Evolutionary conservation across 305 asterid genomes (phyloP).

Genomic region (Rubia tinctorum): DNA sequence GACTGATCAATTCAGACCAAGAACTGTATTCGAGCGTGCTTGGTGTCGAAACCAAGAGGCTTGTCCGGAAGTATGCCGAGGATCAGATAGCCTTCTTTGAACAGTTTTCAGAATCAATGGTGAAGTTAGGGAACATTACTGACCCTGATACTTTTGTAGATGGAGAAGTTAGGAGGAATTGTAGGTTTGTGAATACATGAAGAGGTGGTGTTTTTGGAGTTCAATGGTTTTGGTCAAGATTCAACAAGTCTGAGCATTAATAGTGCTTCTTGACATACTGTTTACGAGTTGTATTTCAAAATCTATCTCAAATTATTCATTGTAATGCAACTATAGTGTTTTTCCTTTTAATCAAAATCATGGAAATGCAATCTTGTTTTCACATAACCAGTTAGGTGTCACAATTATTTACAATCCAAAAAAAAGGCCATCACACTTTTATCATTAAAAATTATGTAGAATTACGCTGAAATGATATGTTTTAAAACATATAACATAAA

Average conservation of each 20-base stretch:
- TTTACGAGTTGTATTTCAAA: slow-evolving; percentile 13
- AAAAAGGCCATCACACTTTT: too few species aligned
- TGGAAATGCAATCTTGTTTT: background rate
- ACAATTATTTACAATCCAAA: background rate
- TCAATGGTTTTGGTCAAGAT: background rate
- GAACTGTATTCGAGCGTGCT: slow-evolving; percentile 66
- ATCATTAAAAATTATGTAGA: too few species aligned
- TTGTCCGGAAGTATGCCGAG: slow-evolving; percentile 65
- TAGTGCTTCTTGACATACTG: background rate
- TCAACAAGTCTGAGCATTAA: slow-evolving; percentile 4
- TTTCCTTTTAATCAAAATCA: background rate
- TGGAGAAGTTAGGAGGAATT: slow-evolving; percentile 84
- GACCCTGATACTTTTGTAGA: slow-evolving; percentile 55
- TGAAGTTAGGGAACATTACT: slow-evolving; percentile 76
- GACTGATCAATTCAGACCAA: slow-evolving; percentile 71
- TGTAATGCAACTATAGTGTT: background rate
- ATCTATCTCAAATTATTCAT: background rate
- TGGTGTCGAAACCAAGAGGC: slow-evolving; percentile 52
- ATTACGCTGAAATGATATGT: too few species aligned
- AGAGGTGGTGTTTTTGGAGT: background rate
- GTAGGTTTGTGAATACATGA: slow-evolving; percentile 86
- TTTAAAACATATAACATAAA: too few species aligned
- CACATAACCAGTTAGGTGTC: background rate
- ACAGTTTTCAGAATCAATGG: slow-evolving; percentile 87
- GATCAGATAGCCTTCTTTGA: slow-evolving; percentile 65